Evolutionary conservation across 768 basidiomycete genomes (phyloP), one percentile per base, ranked within the genome.

Genomic region (Coprinellus micaceus): DNA sequence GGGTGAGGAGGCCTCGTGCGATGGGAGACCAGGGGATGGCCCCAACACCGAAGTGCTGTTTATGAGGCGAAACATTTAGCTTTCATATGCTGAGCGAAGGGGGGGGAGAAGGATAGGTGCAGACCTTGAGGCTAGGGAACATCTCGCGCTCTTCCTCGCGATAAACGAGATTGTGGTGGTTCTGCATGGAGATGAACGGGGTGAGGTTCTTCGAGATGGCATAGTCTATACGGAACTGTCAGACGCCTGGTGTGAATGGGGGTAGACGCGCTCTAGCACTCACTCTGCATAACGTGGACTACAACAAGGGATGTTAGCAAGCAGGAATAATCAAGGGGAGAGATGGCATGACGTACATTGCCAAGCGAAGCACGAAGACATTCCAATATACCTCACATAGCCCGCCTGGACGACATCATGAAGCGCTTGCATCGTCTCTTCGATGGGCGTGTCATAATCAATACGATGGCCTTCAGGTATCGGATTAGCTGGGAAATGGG

Each of bases 181-280:
- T 86, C 69, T 86, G 84, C 84, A 87, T 84, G 1, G 82, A 81
- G 59, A 86, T 81, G 70, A 86, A 85, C 2, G 78, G 80, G 0
- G 80, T 82, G 2, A 82, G 67, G 6, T 77, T 76, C 68, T 86
- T 79, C 40, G 74, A 64, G 53, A 84, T 79, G 0, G 84, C 84
- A 61, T 85, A 85, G 62, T 82, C 83, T 84, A 30, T 9, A 41
- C n/a, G 21, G 17, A 6, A 1, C 36, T 26, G 37, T 45, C 22
- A 56, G 30, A 21, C 9, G 17, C 40, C 25, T 9, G 10, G 15
- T 15, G 12, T 2, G 49, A 22, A 4, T 7, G 2, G 15, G 15
- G 7, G n/a, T 7, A 9, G 40, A 17, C n/a, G 19, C 81, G 0
- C 82, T 70, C 59, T 83, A 84, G 29, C 15, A 64, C 71, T 33